Evolutionary conservation across 768 basidiomycete species (phyloP).

Genomic region (Chalciporus pseudorubinellus): DNA sequence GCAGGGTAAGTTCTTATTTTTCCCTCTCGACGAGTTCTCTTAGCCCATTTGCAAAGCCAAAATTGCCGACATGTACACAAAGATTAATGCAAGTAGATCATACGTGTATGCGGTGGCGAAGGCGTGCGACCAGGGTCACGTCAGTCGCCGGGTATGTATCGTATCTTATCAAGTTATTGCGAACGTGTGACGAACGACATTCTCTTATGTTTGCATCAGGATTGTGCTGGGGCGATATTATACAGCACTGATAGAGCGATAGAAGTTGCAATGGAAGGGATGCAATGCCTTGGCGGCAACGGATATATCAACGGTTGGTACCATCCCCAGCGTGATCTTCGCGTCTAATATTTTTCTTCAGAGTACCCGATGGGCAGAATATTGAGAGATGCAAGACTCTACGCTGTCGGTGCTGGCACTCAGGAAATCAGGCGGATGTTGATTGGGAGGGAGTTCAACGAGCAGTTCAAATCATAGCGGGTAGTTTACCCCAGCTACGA

Average conservation of each 20-base stretch:
- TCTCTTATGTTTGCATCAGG: slow-evolving; percentile 42
- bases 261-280: slow-evolving; percentile 86
- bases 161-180: slow-evolving; percentile 23
- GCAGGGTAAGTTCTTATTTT: slow-evolving; percentile 63
- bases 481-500: not conserved
- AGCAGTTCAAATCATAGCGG: slow-evolving; percentile 44
- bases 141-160: slow-evolving; percentile 69
- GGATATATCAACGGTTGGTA: slow-evolving; percentile 88
- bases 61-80: slow-evolving; percentile 94
- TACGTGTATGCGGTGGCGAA: slow-evolving; percentile 93
- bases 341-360: slow-evolving; percentile 27
- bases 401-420: slow-evolving; percentile 95
- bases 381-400: slow-evolving; percentile 82
- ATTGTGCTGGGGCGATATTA: slow-evolving; percentile 92
- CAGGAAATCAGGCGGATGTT: slow-evolving; percentile 95
- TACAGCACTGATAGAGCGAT: slow-evolving; percentile 92
- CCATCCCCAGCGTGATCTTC: not conserved
- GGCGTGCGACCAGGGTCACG: slow-evolving; percentile 77
- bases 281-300: slow-evolving; percentile 94
- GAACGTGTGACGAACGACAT: too few relatives aligned
- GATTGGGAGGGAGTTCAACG: slow-evolving; percentile 91
- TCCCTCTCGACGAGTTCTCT: not conserved
- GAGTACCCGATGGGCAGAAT: slow-evolving; percentile 91
- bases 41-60: slow-evolving; percentile 48
- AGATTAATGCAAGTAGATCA: slow-evolving; percentile 80